These are phyloP conservation scores for Pleurozium schreberi DNA, from an alignment of 225 moss, liverwort and hornwort species.

Conservation along the genomic window DNA sequence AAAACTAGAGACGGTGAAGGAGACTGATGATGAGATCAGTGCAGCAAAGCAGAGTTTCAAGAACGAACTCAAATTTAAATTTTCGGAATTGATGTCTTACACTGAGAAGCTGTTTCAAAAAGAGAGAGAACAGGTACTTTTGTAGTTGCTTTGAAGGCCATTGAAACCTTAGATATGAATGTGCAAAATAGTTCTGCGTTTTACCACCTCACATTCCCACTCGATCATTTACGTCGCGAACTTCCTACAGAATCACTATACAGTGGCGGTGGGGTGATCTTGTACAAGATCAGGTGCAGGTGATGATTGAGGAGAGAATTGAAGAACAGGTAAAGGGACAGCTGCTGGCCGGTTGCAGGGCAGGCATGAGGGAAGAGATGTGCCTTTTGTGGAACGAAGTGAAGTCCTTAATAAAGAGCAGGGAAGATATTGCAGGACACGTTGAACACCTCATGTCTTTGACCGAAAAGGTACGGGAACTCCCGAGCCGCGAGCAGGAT, in stretches of 20 bases:
- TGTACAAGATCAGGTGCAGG: constrained; percentile 23
- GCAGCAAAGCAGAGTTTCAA: constrained; percentile 55
- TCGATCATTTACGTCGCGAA: neutral
- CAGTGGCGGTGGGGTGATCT: neutral
- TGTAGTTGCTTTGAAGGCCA: neutral
- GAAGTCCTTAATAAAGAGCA: constrained; percentile 54
- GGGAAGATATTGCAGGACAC: constrained; percentile 55
- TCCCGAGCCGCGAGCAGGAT: constrained; percentile 35
- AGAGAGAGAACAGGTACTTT: constrained; percentile 50
- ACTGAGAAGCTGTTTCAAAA: constrained; percentile 53
- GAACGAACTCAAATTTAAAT: constrained; percentile 46
- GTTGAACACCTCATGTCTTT: constrained; percentile 46
- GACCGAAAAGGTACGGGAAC: constrained; percentile 43
- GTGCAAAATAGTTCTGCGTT: neutral
- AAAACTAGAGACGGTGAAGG: constrained; percentile 74
- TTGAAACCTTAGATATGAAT: neutral
- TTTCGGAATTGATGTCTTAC: constrained; percentile 55
- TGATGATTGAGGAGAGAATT: constrained; percentile 41
- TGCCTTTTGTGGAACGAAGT: constrained; percentile 66
- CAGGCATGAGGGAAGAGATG: constrained; percentile 67
- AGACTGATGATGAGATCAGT: constrained; percentile 49
- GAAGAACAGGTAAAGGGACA: constrained; percentile 29
- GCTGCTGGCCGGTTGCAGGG: constrained; percentile 9
- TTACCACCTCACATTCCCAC: neutral
- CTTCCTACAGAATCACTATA: neutral